Base-by-base conservation (phyloP, 1,284 basidiomycete species). In the Heterobasidion parviporum region DNA sequence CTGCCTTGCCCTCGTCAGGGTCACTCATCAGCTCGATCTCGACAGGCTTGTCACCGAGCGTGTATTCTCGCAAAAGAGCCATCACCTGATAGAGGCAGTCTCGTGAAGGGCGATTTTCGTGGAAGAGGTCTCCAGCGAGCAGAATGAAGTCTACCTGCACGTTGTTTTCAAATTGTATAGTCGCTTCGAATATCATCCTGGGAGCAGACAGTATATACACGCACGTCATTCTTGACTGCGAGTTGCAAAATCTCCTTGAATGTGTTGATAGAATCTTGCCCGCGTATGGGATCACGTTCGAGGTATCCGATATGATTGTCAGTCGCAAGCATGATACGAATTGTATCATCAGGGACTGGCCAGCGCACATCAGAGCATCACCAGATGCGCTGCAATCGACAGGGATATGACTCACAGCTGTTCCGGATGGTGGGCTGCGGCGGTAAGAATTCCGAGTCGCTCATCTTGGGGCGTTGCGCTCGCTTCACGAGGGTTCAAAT, bases 281-380 rank as follows among this genome's bases (percentile, higher is more conserved):
- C 94, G 32, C 97, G 82, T 50, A 98, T 81, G 1, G 96, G 95
- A 68, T 99, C 97, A 58, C 93, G 82, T 69, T 99, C 97, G 57
- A 90, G 81, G 72, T 94, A 97, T 0, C 97, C 97, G 59, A 99
- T 90, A 68, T 98, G 95, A 64, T 94, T 96, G 72, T 97, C 94
- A 0, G 94, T 96, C 3, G 94, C 93, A 7, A 97, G 81, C 65
- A 97, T 72, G 62, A 97, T 94, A 59, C 79, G 81, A 61, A 95
- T 87, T 7, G 82, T 89, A 63, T 90, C 81, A 59, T 86, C 80
- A 20, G 74, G 68, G 57, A 72, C 85, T 87, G 60, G 8, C 44
- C 54, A 32, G 32, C 8, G 34, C 8, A n/a, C 34, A 14, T 49
- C 8, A 15, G 33, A 34, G n/a, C 9, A 34, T 36, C 35, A 38